Conservation (phyloP, 1,139 yeast genomes). For the Ashbya aceris region DNA sequence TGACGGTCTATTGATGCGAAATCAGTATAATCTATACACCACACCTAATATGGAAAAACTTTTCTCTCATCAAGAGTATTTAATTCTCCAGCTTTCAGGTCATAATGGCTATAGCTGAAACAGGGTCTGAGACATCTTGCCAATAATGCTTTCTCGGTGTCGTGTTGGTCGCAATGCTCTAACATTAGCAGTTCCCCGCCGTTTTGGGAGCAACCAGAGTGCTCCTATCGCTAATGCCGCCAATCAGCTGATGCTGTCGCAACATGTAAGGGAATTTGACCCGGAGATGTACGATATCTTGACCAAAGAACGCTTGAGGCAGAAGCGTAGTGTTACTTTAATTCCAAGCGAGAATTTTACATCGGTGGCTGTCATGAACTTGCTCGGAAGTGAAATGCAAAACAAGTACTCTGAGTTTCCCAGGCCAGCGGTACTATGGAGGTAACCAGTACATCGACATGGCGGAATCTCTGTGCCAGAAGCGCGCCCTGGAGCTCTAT, state of each 20-base stretch:
- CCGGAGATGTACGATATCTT: slow-evolving; percentile 80
- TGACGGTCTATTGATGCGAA: no score
- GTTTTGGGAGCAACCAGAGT: no score
- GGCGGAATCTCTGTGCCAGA: slow-evolving; percentile 83
- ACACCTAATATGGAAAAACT: no score
- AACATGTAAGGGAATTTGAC: slow-evolving; percentile 58
- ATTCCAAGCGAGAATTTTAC: slow-evolving; percentile 95
- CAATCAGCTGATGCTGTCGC: slow-evolving; percentile 41
- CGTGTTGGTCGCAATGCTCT: no score
- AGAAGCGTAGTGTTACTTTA: slow-evolving; percentile 79
- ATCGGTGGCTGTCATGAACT: slow-evolving; percentile 87
- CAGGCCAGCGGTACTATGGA: slow-evolving; percentile 95
- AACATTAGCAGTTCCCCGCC: no score
- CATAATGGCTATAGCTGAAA: no score
- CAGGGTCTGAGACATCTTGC: no score
- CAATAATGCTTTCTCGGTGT: no score
- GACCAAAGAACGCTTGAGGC: slow-evolving; percentile 67
- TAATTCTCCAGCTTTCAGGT: no score
- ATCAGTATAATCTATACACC: no score
- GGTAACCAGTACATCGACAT: slow-evolving; percentile 91
- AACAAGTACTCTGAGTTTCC: slow-evolving; percentile 98
- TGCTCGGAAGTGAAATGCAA: slow-evolving; percentile 92
- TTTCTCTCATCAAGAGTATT: no score
- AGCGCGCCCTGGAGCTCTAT: slow-evolving; percentile 84
- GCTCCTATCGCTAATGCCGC: not conserved